phyloP scores from a whole-genome alignment of 179 eudicot genomes.

The Drosera spatulata region DNA sequence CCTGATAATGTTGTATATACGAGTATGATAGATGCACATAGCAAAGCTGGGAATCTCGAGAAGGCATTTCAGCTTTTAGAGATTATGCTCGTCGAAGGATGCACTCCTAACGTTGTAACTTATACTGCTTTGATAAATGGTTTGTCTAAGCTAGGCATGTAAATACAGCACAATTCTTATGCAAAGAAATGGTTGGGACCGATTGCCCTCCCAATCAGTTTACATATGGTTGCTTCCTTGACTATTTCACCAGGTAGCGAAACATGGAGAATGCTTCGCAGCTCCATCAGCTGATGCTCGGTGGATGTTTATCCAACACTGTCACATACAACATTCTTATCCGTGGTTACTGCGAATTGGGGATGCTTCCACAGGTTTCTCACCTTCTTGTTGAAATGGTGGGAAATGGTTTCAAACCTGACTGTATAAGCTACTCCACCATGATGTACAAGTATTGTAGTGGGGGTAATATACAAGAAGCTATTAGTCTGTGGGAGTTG shows the following conservation, averaged over 20 bases:
- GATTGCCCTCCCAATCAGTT: conserved; percentile 47
- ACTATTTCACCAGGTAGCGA: conserved; percentile 46
- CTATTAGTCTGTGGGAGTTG: conserved; percentile 53
- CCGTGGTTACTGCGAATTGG: conserved; percentile 67
- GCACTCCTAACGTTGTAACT: conserved; percentile 61
- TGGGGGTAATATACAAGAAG: conserved; percentile 41
- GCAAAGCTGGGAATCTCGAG: conserved; percentile 50
- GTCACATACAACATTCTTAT: conserved; percentile 68
- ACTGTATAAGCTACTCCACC: conserved; percentile 77
- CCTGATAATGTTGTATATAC: conserved; percentile 76
- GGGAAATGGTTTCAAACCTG: conserved; percentile 36
- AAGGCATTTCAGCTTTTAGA: conserved; percentile 63
- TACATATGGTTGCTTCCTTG: conserved; percentile 74
- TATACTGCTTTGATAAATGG: conserved; percentile 61
- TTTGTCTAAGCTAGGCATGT: conserved; percentile 47
- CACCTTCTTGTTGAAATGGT: conserved; percentile 44
- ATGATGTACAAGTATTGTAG: conserved; percentile 53
- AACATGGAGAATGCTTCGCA: conserved; percentile 46
- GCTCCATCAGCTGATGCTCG: conserved; percentile 47
- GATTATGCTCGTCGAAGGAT: conserved; percentile 63
- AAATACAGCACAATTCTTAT: conserved; percentile 44
- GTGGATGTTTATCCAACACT: conserved; percentile 46
- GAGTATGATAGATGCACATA: conserved; percentile 49
- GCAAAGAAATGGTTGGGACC: conserved; percentile 50
- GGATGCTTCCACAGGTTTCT: conserved; percentile 48